These are phyloP conservation scores for Metschnikowia santaceciliae DNA, from an alignment of 805 yeast genomes.

Conservation along the genomic window DNA sequence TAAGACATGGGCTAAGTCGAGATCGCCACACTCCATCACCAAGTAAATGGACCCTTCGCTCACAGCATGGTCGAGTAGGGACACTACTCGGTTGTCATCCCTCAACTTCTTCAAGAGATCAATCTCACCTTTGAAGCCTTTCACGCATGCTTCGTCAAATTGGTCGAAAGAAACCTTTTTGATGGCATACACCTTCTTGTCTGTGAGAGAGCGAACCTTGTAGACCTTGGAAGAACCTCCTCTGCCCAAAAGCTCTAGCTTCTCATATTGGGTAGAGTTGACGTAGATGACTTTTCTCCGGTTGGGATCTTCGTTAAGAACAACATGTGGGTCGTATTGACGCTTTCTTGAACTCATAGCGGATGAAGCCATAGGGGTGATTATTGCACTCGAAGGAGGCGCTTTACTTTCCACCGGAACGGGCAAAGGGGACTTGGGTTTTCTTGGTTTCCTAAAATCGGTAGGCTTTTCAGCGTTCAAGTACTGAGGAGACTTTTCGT, in stretches of 20 bases:
- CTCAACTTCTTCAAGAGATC: constrained; percentile 60
- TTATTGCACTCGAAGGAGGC: constrained; percentile 3
- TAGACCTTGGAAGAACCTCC: constrained; percentile 94
- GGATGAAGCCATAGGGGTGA: background rate
- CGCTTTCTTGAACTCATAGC: background rate
- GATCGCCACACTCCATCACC: constrained; percentile 94
- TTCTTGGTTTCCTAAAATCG: constrained; percentile 33
- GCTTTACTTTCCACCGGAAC: constrained; percentile 1
- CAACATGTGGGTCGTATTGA: background rate
- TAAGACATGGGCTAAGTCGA: constrained; percentile 80
- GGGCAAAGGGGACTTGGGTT: constrained; percentile 14
- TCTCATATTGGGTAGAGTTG: constrained; percentile 65
- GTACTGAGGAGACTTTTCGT: constrained; percentile 6
- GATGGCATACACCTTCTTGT: constrained; percentile 66
- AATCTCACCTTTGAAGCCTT: constrained; percentile 88
- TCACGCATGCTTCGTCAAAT: constrained; percentile 68
- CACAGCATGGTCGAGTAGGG: constrained; percentile 69
- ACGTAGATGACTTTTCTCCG: constrained; percentile 30
- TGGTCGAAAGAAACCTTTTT: constrained; percentile 79
- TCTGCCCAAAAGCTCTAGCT: constrained; percentile 74
- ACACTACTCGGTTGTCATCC: constrained; percentile 67
- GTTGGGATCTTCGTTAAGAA: constrained; percentile 16
- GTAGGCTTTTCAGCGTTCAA: constrained; percentile 16
- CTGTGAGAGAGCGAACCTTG: constrained; percentile 55
- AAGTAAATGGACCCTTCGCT: constrained; percentile 59